phyloP scores from a whole-genome alignment of 805 yeast species.

The Candida nitratophila region DNA sequence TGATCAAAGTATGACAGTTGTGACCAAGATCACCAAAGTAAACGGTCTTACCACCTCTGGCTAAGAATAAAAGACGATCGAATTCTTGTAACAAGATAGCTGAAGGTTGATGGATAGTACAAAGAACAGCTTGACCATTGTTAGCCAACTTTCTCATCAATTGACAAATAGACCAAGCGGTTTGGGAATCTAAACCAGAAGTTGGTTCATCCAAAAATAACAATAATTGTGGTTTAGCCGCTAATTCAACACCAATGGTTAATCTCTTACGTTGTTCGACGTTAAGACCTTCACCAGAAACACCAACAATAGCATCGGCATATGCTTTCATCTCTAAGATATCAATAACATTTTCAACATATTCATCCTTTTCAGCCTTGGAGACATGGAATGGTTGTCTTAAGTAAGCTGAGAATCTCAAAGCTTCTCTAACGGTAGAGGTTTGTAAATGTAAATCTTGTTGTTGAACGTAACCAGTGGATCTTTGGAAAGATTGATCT shows the following conservation, averaged over 20 bases:
- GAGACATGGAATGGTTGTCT: conserved; percentile 35
- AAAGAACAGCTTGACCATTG: conserved; percentile 50
- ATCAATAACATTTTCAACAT: conserved; percentile 34
- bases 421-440: conserved; percentile 46
- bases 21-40: conserved; percentile 49
- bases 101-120: conserved; percentile 52
- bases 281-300: conserved; percentile 40
- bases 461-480: conserved; percentile 52
- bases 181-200: conserved; percentile 52
- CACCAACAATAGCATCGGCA: conserved; percentile 46
- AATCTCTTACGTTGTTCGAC: conserved; percentile 50
- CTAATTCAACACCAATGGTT: conserved; percentile 49
- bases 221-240: conserved; percentile 47
- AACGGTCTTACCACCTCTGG: conserved; percentile 45
- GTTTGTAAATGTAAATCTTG: conserved; percentile 45
- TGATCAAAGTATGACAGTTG: conserved; percentile 32
- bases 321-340: conserved; percentile 35
- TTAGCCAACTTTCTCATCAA: conserved; percentile 41
- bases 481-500: conserved; percentile 39
- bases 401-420: conserved; percentile 41
- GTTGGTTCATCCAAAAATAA: conserved; percentile 56
- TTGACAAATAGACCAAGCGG: conserved; percentile 53
- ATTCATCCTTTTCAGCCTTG: conserved; percentile 33
- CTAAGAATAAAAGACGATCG: conserved; percentile 36
- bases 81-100: conserved; percentile 36